Base-by-base conservation (phyloP, 2,329 filamentous ascomycete genomes). In the Coniochaeta sp. region DNA sequence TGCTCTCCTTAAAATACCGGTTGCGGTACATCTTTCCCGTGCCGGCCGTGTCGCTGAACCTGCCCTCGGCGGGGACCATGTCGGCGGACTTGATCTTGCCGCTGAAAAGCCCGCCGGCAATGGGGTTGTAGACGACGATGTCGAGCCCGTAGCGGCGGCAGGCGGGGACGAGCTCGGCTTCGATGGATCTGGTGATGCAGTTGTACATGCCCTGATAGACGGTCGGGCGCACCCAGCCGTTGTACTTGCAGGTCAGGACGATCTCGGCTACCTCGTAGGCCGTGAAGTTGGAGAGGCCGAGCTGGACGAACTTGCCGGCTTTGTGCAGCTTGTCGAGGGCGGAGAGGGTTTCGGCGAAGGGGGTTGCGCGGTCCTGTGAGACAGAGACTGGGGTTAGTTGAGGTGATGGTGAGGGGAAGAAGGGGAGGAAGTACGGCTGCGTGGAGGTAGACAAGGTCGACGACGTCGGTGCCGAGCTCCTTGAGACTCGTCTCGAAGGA, bases 191-290 rank as follows among this genome's bases (percentile, higher is more conserved):
- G 8, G 56, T 60, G 42, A 63, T 61, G 42, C 78, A 76, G 63
- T 86, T 86, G 65, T 87, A 87, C 82, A 89, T 88, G 55, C 75
- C 87, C 63, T 91, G 86, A 65, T 87, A 91, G 51, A 90, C 82
- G 1, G 81, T 86, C 0, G 87, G 87, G 12, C 61, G 76, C 14
- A 89, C 84, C 82, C 83, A 89, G 24, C 79, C 79, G 57, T 82
- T 78, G 65, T 82, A 76, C 52, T 81, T 80, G 68, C 83, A 87
- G 32, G 85, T 79, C 57, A 85, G 81, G 48, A 82, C 83, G 7
- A 90, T 77, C 66, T 91, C 86, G 0, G 87, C 87, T 3, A 91
- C 85, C 63, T 91, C 87, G 68, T 85, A 91, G 1, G 87, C 80
- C 0, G 86, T 83, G 61, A 80, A 91, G 65, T 91, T 91, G 57